A percentile compares a stretch with the other conserved stretches of the same genome.
phyloP scores from a whole-genome alignment of 768 basidiomycete species.

The Amanita phalloides region DNA sequence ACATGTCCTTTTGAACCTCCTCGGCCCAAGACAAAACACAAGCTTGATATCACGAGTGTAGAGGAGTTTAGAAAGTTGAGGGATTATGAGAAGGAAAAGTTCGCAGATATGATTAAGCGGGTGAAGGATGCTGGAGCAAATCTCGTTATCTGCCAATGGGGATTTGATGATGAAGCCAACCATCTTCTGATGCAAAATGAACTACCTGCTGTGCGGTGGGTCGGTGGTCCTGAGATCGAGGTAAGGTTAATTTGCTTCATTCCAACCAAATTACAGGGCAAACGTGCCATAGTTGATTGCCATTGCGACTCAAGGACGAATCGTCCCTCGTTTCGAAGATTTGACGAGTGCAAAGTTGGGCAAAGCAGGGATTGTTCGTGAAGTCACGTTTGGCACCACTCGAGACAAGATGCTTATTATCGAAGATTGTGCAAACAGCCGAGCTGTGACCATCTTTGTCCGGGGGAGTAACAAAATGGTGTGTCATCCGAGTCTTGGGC shows the following conservation, averaged over 20 bases:
- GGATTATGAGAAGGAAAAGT: slow-evolving; percentile 94
- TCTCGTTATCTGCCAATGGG: slow-evolving; percentile 99
- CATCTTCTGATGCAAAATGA: slow-evolving; percentile 97
- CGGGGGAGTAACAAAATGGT: slow-evolving; percentile 99
- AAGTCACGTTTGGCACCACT: slow-evolving; percentile 94
- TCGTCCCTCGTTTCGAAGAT: slow-evolving; percentile 97
- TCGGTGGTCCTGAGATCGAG: slow-evolving; percentile 99
- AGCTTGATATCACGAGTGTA: slow-evolving; percentile 92
- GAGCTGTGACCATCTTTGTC: slow-evolving; percentile 96
- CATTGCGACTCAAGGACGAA: slow-evolving; percentile 95
- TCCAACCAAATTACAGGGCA: neutral
- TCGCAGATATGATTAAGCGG: slow-evolving; percentile 90
- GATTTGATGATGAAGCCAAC: slow-evolving; percentile 99
- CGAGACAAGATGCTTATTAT: slow-evolving; percentile 99
- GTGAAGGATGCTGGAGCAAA: slow-evolving; percentile 98
- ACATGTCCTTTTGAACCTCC: slow-evolving; percentile 99
- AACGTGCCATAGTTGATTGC: slow-evolving; percentile 70
- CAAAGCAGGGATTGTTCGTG: slow-evolving; percentile 86
- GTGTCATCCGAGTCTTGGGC: slow-evolving; percentile 6
- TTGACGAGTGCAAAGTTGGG: slow-evolving; percentile 87
- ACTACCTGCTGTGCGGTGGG: slow-evolving; percentile 95
- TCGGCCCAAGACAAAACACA: slow-evolving; percentile 98
- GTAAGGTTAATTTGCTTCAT: slow-evolving; percentile 24
- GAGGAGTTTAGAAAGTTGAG: slow-evolving; percentile 95
- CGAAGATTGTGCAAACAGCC: slow-evolving; percentile 94